Evolutionary conservation across 176 grass and related monocot species (phyloP), one percentile per base, ranked within the genome.

Genomic region (Aegilops sharonensis): DNA sequence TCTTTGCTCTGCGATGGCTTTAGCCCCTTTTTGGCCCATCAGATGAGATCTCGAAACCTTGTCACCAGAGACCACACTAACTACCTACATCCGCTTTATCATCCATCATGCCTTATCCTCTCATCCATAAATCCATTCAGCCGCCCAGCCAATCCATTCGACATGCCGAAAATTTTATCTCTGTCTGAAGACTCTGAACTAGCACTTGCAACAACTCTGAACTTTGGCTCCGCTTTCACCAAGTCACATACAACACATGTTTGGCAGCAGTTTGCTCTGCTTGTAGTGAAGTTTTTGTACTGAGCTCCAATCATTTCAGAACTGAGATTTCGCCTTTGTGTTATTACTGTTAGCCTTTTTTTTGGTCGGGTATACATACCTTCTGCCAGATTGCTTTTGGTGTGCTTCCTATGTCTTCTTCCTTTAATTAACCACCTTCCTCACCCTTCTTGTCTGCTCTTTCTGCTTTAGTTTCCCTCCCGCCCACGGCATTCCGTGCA

Each of bases 321-420:
- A 17, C 78, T 62, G 45, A 81, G 60, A 61, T 85, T 36, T 68
- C 27, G 20, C 35, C 35, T 69, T 89, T 89, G 48, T 89, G 48
- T 77, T 65, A 36, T 11, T 39, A 15, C 43, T 47, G 11, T 7
- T 81, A 84, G 81, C 48, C 65, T 78, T 88, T 78, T 78, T 15
- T 78, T 88, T 63, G 54, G 1, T 36, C 35, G 40, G 11, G 40
- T 43, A 0, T 3, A 39, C 37, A 42, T 42, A 43, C 42, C 42
- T 34, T 78, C 64, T 72, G 54, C 73, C 73, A 18, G 84, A 79
- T 87, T 40, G 84, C 79, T 23, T 79, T 79, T 79, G 80, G 70
- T 79, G 66, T 83, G 74, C 75, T 90, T 90, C 86, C 47, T 39
- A 72, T 79, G 89, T 64, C 11, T 1, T 59, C 63, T 72, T 73